These are phyloP conservation scores for Rutidosis leptorrhynchoides DNA, from an alignment of 129 eudicot genomes.

Conservation along the genomic window DNA sequence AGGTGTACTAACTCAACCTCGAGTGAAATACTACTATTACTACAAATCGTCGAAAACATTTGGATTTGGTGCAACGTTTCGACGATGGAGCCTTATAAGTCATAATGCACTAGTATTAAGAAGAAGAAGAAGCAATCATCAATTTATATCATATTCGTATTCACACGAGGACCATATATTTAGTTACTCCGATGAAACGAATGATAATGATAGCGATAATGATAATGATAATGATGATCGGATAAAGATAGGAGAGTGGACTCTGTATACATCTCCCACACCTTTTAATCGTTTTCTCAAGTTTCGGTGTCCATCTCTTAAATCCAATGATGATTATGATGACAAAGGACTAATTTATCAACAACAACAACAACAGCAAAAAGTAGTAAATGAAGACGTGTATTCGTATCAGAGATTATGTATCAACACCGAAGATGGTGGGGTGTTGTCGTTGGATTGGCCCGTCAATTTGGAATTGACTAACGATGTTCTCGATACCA, in stretches of 20 bases:
- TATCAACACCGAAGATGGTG: slow-evolving; percentile 70
- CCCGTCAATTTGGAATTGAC: slow-evolving; percentile 62
- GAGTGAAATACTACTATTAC: too few species aligned
- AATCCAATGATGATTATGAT: slow-evolving; percentile 26
- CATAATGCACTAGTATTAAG: too few species aligned
- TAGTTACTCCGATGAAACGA: too few species aligned
- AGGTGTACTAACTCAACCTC: too few species aligned
- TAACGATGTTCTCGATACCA: slow-evolving; percentile 52
- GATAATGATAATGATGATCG: not conserved
- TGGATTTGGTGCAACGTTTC: too few species aligned
- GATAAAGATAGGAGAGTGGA: slow-evolving; percentile 52
- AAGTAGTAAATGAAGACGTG: not conserved
- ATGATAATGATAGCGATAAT: not conserved
- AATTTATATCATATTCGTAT: too few species aligned
- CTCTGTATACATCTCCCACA: slow-evolving; percentile 62
- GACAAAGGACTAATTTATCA: slow-evolving; percentile 41
- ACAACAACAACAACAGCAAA: not conserved
- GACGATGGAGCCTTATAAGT: too few species aligned
- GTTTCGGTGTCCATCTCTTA: slow-evolving; percentile 63
- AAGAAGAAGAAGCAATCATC: too few species aligned
- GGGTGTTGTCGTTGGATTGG: slow-evolving; percentile 86
- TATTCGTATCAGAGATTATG: slow-evolving; percentile 76
- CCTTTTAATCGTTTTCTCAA: slow-evolving; percentile 82
- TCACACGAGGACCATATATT: too few species aligned
- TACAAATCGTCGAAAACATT: too few species aligned